Base-by-base conservation (phyloP, 345 rosid genomes). In the Aquilaria yunnanensis region DNA sequence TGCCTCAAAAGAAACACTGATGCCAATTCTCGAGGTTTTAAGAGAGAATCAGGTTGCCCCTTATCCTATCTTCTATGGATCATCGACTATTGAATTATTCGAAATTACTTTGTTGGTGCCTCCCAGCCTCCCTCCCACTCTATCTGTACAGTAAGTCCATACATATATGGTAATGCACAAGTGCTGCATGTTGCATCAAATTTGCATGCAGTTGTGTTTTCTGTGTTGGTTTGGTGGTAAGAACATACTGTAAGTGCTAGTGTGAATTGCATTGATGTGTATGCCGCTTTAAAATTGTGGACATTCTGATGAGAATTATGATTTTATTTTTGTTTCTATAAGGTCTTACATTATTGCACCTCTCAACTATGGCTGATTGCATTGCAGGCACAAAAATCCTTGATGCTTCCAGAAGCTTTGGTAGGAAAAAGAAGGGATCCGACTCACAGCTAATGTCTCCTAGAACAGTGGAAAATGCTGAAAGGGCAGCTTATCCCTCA, bases 371-470 rank as follows among this genome's bases (percentile, higher is more conserved):
- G 60, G 60, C 11, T 16, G 43, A 32, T 66, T 66, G 59, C 45
- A 5, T 76, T 48, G 56, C 78, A 80, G 94, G 75, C 47, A 78
- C 85, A 56, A 61, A 57, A 65, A 56, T 67, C 49, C 70, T 73
- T 64, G 76, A 72, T 37, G 58, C 70, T 62, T 61, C 88, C 41
- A 70, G 74, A 56, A 85, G 90, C 80, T 77, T 83, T 56, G 81
- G 85, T 60, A 76, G 79, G 72, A 82, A 76, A 62, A 77, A 85
- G 79, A 80, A 78, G 54, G 81, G 69, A 70, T 41, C 79, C 14
- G 47, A 67, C 62, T 67, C 81, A 54, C 79, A 65, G 61, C 77
- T 83, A 47, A 69, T 10, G 29, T 59, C 96, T 6, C 79, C 85
- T 32, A 68, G 56, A 62, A 61, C 63, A 6, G 23, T 32, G 61